Percentiles rank a stretch among this genome's conserved stretches.
These are phyloP conservation scores for Lentinus polychrous DNA, from an alignment of 1,284 basidiomycete species.

Conservation along the genomic window DNA sequence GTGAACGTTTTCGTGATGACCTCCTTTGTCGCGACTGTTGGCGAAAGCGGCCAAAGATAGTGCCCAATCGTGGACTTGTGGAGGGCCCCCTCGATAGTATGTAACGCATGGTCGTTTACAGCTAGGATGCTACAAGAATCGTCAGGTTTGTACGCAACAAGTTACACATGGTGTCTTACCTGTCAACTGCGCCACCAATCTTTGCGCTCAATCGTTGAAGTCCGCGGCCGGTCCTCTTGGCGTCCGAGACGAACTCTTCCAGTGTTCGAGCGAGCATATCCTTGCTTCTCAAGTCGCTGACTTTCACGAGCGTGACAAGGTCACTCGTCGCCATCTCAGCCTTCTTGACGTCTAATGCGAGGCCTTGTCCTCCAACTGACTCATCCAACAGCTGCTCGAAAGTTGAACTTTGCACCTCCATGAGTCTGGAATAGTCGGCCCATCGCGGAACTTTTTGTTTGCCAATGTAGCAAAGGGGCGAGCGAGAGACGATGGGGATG, in stretches of 20 bases:
- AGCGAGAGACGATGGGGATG: conserved; percentile 49
- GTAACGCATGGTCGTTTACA: conserved; percentile 61
- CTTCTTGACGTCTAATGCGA: conserved; percentile 63
- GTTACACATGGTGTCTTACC: conserved; percentile 32
- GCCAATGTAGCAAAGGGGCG: conserved; percentile 33
- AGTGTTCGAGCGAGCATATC: conserved; percentile 50
- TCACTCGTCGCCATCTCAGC: conserved; percentile 71
- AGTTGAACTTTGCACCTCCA: conserved; percentile 50
- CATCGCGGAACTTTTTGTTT: conserved; percentile 14
- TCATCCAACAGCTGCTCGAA: conserved; percentile 58
- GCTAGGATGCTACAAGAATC: conserved; percentile 49
- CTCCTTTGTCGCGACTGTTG: conserved; percentile 29
- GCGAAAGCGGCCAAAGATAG: conserved; percentile 39
- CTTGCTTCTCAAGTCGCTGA: conserved; percentile 51
- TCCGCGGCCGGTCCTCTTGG: conserved; percentile 49
- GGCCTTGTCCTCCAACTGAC: conserved; percentile 43
- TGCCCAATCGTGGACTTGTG: conserved; percentile 30
- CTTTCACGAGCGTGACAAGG: conserved; percentile 49
- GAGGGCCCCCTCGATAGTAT: conserved; percentile 47
- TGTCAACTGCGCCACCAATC: conserved; percentile 62
- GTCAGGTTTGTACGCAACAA: not conserved
- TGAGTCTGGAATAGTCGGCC: conserved; percentile 55
- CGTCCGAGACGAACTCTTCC: conserved; percentile 47
- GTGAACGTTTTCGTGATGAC: conserved; percentile 47
- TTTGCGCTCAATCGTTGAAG: conserved; percentile 54